Conservation (phyloP, 768 basidiomycete genomes). For the Leccinum ochraceum region DNA sequence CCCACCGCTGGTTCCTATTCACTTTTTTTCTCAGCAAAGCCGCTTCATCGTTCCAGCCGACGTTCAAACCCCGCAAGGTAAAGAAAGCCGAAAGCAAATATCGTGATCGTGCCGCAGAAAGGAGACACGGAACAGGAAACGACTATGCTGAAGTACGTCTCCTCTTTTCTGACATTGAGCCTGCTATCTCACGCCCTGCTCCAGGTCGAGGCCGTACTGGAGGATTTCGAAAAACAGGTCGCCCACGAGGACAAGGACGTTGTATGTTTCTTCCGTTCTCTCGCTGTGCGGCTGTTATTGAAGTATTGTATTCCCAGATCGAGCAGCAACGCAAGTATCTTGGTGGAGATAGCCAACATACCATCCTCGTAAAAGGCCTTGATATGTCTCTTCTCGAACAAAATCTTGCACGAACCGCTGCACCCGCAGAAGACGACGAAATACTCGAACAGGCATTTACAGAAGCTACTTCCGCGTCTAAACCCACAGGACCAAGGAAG, state of each 20-base stretch:
- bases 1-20: background rate
- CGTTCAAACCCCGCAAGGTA: slow-evolving; percentile 82
- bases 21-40: slow-evolving; percentile 41
- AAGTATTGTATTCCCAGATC: slow-evolving; percentile 44
- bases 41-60: slow-evolving; percentile 53
- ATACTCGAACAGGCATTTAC: slow-evolving; percentile 75
- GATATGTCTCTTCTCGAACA: slow-evolving; percentile 86
- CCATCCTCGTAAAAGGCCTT: slow-evolving; percentile 86
- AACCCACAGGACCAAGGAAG: slow-evolving; percentile 48
- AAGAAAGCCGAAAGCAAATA: slow-evolving; percentile 63
- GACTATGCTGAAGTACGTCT: slow-evolving; percentile 69
- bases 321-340: slow-evolving; percentile 76
- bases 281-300: background rate
- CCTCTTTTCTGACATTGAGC: background rate
- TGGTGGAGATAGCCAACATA: slow-evolving; percentile 83
- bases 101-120: slow-evolving; percentile 75
- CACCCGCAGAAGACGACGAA: slow-evolving; percentile 73
- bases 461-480: slow-evolving; percentile 39
- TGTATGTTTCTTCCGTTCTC: slow-evolving; percentile 40
- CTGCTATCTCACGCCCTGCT: background rate
- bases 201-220: slow-evolving; percentile 77
- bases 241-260: slow-evolving; percentile 58
- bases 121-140: slow-evolving; percentile 62
- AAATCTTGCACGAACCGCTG: slow-evolving; percentile 46
- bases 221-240: slow-evolving; percentile 74